Conservation (phyloP, 192 early-diverging fungal species). For the Jimgerdemannia flammicorona region DNA sequence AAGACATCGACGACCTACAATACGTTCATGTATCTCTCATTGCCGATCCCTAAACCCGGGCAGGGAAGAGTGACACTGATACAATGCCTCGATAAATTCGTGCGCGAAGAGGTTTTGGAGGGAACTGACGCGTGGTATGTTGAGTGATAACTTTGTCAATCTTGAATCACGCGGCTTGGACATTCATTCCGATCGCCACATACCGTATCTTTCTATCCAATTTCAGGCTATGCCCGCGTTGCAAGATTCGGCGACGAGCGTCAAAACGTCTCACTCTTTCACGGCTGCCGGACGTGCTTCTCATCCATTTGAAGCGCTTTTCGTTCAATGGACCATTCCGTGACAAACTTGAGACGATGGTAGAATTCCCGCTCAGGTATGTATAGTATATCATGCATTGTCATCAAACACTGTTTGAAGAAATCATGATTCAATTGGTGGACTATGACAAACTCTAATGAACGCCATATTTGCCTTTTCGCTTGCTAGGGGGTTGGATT, state of each 20-base stretch:
- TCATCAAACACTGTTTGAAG: not conserved
- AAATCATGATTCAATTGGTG: not conserved
- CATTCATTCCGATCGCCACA: no score
- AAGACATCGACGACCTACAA: conserved; percentile 85
- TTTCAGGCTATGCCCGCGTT: conserved; percentile 66
- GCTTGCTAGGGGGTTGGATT: conserved; percentile 39
- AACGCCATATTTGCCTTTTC: not conserved
- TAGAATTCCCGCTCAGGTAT: conserved; percentile 74
- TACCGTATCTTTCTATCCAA: not conserved
- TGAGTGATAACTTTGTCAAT: not conserved
- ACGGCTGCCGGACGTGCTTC: conserved; percentile 80
- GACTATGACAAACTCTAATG: no score
- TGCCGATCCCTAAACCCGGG: conserved; percentile 75
- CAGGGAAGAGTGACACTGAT: conserved; percentile 59
- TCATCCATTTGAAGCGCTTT: conserved; percentile 95
- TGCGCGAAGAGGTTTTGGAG: conserved; percentile 81
- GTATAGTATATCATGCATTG: not conserved
- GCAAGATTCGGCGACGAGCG: conserved; percentile 67
- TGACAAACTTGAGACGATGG: conserved; percentile 86
- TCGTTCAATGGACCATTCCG: conserved; percentile 89
- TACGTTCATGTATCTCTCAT: conserved; percentile 85
- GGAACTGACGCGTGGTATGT: conserved; percentile 84
- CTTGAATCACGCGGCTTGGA: no score
- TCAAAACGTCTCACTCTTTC: conserved; percentile 79
- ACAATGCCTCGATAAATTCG: conserved; percentile 85